Evolutionary conservation across 2,329 filamentous ascomycete species (phyloP).

Genomic region (Aspergillus viridinutans): DNA sequence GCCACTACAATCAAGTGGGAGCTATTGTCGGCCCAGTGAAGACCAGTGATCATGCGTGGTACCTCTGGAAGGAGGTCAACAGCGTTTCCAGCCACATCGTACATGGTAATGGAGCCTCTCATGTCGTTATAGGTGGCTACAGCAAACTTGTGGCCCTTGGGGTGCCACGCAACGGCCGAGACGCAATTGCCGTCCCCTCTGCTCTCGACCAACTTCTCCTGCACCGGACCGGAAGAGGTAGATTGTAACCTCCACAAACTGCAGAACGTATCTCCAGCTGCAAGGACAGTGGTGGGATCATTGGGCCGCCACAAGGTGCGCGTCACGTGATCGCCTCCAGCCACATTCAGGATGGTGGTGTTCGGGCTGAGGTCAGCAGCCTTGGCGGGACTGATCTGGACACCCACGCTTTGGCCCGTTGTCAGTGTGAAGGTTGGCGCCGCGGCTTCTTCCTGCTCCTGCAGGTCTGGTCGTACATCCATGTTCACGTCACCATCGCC

Average conservation of each 20-base stretch:
- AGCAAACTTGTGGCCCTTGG: constrained; percentile 41
- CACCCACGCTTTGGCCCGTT: constrained; percentile 43
- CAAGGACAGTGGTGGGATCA: constrained; percentile 40
- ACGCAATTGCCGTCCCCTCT: constrained; percentile 33
- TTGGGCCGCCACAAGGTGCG: constrained; percentile 42
- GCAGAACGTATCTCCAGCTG: constrained; percentile 43
- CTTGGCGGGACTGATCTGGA: constrained; percentile 48
- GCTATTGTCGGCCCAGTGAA: constrained; percentile 40
- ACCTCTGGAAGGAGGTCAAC: constrained; percentile 44
- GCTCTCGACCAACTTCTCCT: constrained; percentile 35
- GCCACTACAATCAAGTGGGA: constrained; percentile 41
- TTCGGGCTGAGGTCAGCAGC: constrained; percentile 43
- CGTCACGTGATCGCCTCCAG: constrained; percentile 37
- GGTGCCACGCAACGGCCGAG: constrained; percentile 45
- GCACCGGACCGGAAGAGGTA: constrained; percentile 21
- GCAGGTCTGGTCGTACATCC: constrained; percentile 24
- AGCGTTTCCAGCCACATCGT: constrained; percentile 40
- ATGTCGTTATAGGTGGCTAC: constrained; percentile 44
- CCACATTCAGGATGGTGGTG: constrained; percentile 40
- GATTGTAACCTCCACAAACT: constrained; percentile 41
- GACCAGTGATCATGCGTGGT: constrained; percentile 40
- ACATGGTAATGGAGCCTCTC: constrained; percentile 43
- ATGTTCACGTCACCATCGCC: constrained; percentile 44
- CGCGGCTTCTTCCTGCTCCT: constrained; percentile 29
- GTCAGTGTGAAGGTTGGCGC: constrained; percentile 37